A percentile compares a stretch with the other conserved stretches of the same genome.
Evolutionary conservation across 2,329 filamentous ascomycete species (phyloP).

Genomic region (Colletotrichum orchidophilum): DNA sequence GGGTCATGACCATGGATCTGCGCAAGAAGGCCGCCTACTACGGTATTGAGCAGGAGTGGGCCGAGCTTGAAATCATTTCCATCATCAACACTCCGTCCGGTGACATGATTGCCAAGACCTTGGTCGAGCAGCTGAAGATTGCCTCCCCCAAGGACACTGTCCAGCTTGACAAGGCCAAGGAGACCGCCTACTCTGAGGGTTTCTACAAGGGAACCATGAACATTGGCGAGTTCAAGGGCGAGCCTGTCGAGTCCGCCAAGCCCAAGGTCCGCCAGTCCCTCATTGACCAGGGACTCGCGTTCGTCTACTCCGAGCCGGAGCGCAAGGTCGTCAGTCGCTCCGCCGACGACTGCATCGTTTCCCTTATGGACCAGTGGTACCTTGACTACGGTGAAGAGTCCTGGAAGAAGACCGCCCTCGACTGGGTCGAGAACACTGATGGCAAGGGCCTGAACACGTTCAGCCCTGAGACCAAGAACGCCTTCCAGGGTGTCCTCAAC

Average conservation of each 20-base stretch:
- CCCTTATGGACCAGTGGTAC: constrained; percentile 97
- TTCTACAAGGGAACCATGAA: constrained; percentile 90
- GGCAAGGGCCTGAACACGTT: constrained; percentile 81
- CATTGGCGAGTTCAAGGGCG: constrained; percentile 86
- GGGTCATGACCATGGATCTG: constrained; percentile 86
- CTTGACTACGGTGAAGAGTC: constrained; percentile 92
- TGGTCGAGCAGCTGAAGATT: constrained; percentile 96
- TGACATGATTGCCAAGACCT: constrained; percentile 81
- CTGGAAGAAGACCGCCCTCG: constrained; percentile 81
- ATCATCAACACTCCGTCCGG: constrained; percentile 93
- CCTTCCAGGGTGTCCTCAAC: constrained; percentile 84
- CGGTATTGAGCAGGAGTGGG: constrained; percentile 96
- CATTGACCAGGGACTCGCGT: constrained; percentile 80
- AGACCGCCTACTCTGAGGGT: constrained; percentile 95
- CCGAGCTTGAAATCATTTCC: constrained; percentile 86
- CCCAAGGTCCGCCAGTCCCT: constrained; percentile 83
- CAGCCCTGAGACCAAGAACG: constrained; percentile 78
- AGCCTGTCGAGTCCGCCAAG: constrained; percentile 88
- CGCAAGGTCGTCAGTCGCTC: constrained; percentile 88
- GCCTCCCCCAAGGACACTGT: constrained; percentile 94
- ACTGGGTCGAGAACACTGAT: constrained; percentile 75
- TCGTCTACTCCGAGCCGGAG: constrained; percentile 94
- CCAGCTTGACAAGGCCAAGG: constrained; percentile 89
- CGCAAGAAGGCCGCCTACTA: constrained; percentile 97
- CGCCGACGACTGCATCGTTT: constrained; percentile 91